phyloP scores from a whole-genome alignment of 345 rosid genomes.

The Viola odorata region DNA sequence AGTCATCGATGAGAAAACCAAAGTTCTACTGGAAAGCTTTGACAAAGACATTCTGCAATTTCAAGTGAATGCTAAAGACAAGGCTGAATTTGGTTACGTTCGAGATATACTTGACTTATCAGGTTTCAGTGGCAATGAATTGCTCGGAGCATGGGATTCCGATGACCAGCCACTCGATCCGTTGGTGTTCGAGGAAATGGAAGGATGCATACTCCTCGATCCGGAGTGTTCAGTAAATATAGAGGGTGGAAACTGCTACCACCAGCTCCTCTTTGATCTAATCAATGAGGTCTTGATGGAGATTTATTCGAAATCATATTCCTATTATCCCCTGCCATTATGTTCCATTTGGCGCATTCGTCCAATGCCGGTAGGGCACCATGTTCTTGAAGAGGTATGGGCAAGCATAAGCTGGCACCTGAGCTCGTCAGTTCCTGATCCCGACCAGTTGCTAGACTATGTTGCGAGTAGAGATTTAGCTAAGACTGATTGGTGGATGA shows the following conservation, averaged over 20 bases:
- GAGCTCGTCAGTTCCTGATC: slow-evolving; percentile 23
- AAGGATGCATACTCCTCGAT: slow-evolving; percentile 40
- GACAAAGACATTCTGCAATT: slow-evolving; percentile 14
- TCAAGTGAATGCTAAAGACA: slow-evolving; percentile 41
- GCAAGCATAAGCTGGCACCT: slow-evolving; percentile 45
- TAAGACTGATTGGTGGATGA: slow-evolving; percentile 70
- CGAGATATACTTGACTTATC: slow-evolving; percentile 62
- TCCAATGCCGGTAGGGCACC: slow-evolving; percentile 52
- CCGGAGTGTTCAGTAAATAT: slow-evolving; percentile 36
- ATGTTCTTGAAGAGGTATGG: slow-evolving; percentile 72
- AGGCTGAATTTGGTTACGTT: slow-evolving; percentile 50
- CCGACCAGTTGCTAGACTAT: slow-evolving; percentile 40
- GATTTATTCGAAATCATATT: slow-evolving; percentile 50
- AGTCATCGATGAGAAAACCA: background rate
- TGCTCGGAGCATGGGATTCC: slow-evolving; percentile 56
- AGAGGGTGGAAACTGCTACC: slow-evolving; percentile 39
- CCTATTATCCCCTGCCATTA: slow-evolving; percentile 48
- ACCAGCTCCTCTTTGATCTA: slow-evolving; percentile 48
- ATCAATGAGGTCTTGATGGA: slow-evolving; percentile 67
- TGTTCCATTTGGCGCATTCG: slow-evolving; percentile 43
- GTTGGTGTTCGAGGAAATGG: slow-evolving; percentile 42
- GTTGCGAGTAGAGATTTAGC: slow-evolving; percentile 43
- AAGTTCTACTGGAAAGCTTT: too few relatives aligned
- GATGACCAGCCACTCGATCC: slow-evolving; percentile 66
- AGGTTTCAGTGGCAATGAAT: slow-evolving; percentile 48